Percentiles rank a stretch among this genome's conserved stretches.
phyloP scores from a whole-genome alignment of 2,329 filamentous ascomycete species.

The Coniochaeta pulveracea region DNA sequence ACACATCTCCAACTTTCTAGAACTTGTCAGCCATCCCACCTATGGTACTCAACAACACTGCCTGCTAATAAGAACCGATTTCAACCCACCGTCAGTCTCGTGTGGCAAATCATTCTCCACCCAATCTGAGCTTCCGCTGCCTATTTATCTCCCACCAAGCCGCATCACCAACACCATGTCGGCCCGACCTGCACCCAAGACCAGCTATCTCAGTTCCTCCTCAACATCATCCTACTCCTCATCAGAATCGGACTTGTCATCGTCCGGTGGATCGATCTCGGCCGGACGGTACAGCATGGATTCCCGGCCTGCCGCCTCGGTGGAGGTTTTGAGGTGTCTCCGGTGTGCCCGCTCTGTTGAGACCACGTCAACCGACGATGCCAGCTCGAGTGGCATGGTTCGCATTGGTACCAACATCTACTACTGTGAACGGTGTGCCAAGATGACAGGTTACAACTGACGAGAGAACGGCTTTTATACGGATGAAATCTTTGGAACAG shows the following conservation, averaged over 20 bases:
- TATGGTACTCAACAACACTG: too few species aligned
- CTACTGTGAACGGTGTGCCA: slow-evolving; percentile 54
- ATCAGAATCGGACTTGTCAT: slow-evolving; percentile 31
- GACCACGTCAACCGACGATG: slow-evolving; percentile 49
- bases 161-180: slow-evolving; percentile 14
- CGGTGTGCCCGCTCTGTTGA: slow-evolving; percentile 50
- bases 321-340: slow-evolving; percentile 51
- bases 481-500: slow-evolving; percentile 18
- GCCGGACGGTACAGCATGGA: slow-evolving; percentile 36
- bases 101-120: too few species aligned
- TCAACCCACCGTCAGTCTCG: too few species aligned
- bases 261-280: slow-evolving; percentile 19
- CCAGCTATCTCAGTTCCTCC: slow-evolving; percentile 25
- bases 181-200: slow-evolving; percentile 19
- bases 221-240: slow-evolving; percentile 23
- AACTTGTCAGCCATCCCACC: too few species aligned
- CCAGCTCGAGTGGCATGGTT: slow-evolving; percentile 48
- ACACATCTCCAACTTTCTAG: too few species aligned
- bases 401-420: slow-evolving; percentile 54
- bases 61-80: too few species aligned
- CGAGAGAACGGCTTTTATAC: too few species aligned
- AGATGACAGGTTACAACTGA: slow-evolving; percentile 51
- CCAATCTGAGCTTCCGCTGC: not conserved
- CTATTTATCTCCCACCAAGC: not conserved
- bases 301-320: slow-evolving; percentile 36